Base-by-base conservation (phyloP, 2,329 filamentous ascomycete species). In the Piedraia hortae region DNA sequence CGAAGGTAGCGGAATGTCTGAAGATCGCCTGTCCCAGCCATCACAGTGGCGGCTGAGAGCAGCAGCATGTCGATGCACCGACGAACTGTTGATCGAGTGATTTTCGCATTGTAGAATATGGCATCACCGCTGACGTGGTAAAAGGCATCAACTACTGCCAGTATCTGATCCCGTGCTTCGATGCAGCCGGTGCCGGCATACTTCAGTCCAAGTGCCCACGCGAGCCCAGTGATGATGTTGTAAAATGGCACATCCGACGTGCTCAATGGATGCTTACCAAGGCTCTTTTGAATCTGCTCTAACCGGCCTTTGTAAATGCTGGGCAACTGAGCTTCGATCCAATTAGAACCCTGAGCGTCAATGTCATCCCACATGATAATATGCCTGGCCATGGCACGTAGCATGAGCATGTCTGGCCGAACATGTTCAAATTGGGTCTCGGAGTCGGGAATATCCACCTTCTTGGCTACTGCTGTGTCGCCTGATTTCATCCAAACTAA, bases 401-500 rank as follows among this genome's bases (percentile, higher is more conserved):
- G 55, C 4, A 97, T 61, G 31, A 97, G 70, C 18, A 91, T 67
- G 39, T 97, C 85, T 0, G 85, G 85, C 2, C 85, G 66, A 10
- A 93, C 70, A 39, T 93, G 91, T 41, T 93, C 85, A 41, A 90
- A 93, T 33, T 93, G 80, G 15, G 85, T 57, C 12, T 73, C 51
- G 0, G 85, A 88, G 31, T 89, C 72, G 1, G 88, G 88, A 0
- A 93, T 67, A 41, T 93, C 77, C 23, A 97, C 69, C 50, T 91
- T 93, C 25, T 69, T 64, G 3, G 85, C 85, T 10, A 97, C 61
- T 9, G 73, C 65, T 27, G 63, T 59, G 39, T 97, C 75, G 31
- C 88, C 75, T 0, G 82, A 85, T 46, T 93, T 93, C 75, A 97
- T 85, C 44, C 82, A 97, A 14, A 97, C 82, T 24, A 97, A 58